Evolutionary conservation across 2,329 filamentous ascomycete species (phyloP), one percentile per base, ranked within the genome.

Genomic region (Sporothrix humicola): DNA sequence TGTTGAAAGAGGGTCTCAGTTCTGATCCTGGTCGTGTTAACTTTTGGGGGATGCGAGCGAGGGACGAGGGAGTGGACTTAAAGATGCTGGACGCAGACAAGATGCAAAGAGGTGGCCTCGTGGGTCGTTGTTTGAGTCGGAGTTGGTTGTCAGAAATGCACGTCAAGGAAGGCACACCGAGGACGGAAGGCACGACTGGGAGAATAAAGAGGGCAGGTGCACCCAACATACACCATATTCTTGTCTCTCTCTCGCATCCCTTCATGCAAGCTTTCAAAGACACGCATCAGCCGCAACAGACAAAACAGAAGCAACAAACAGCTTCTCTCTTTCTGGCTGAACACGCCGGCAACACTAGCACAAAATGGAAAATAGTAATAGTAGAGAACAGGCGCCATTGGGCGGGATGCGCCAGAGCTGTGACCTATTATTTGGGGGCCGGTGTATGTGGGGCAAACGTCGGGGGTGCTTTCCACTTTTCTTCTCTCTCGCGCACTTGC

Each of bases 341-440:
- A 70, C 50, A 58, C 68, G 20, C n/a, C 31, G 68, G 37, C 37
- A 50, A 52, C 69, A 58, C 54, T 71, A 71, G 37, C 54, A 61
- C 54, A 5, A 31, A 59, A 50, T 44, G 42, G 69, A 59, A 70
- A 44, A 31, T 58, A 20, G 7, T 37, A 44, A 31, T 58, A 20
- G 7, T 37, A 7, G 68, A 58, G 50, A 68, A 48, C 59, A 52
- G 26, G 65, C 26, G 66, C 66, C 66, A 20, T 23, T 42, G 17
- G 66, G n/a, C 66, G 26, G 52, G 68, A 70, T 70, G 31, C 37
- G 52, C 50, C 68, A 70, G n/a, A 59, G 68, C 68, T 58, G 52
- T 59, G 68, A 58, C 54, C 68, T 26, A 26, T 20, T 59, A 20
- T 54, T 54, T 54, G 48, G 68, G 68, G 68, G 50, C 31, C 31